Evolutionary conservation across 495 filamentous ascomycete genomes (phyloP), one percentile per base, ranked within the genome.

Genomic region (Glarea lozoyensis): DNA sequence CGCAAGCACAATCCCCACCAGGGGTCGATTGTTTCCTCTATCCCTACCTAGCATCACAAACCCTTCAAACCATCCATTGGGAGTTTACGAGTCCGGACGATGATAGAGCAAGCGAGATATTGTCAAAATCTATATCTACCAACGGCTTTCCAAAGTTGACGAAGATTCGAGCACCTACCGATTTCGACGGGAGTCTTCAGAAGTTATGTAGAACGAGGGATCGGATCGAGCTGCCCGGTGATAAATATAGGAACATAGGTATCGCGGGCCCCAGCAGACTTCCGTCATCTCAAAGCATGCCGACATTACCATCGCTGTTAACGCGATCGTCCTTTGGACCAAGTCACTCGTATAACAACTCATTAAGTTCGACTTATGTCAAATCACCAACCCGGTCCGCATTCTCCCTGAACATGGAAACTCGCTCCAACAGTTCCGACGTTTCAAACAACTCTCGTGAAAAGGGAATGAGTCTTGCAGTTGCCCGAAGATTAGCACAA

Each of bases 41-140:
- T 46, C 83, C 82, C 0, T 76, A 86, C 43, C 66, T 94, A 4
- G 81, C 81, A 1, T 89, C 81, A 0, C 57, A 62, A 1, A 76
- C 69, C 15, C 70, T 94, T 0, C 64, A 76, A 43, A 76, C 75
- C 40, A 63, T 92, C 11, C 86, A 92, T 61, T 92, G 89, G 89
- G 86, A 94, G 53, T 74, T 89, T 19, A 74, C 81, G 1, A 46
- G 63, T 27, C 47, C 58, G 10, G 48, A 55, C 13, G 57, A 66
- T 17, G 69, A 63, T 25, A 45, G 52, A 15, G 83, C 86, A 9
- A 87, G 86, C 45, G 68, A 63, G 4, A 77, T 87, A 42, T 72
- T 95, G 25, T 83, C 85, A 12, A 73, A 72, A 46, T 81, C 81
- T 37, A 89, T 95, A 40, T 60, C 68, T 2, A 70, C 72, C 12